Percentiles rank a stretch among this genome's conserved stretches.
These are phyloP conservation scores for Coniochaeta ligniaria DNA, from an alignment of 2,329 filamentous ascomycete genomes.

Conservation along the genomic window DNA sequence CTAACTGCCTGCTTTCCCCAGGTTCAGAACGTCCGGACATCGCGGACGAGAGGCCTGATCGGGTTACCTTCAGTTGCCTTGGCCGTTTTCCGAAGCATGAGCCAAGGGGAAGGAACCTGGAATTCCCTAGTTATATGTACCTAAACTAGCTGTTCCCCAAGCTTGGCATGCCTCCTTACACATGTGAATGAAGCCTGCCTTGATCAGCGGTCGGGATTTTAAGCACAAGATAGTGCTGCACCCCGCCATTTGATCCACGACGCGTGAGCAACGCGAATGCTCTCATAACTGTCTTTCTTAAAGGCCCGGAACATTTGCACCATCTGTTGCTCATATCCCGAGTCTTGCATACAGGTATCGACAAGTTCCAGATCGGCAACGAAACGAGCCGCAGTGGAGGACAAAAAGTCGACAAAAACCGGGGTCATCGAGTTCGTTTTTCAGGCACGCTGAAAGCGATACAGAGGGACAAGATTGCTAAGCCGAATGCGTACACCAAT, in stretches of 20 bases:
- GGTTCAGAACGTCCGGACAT: not conserved
- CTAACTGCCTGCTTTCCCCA: not conserved
- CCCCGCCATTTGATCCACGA: not conserved
- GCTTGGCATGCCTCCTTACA: not conserved
- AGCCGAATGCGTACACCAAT: not conserved
- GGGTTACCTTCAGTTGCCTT: not conserved
- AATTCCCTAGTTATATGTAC: not conserved
- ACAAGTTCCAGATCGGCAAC: not conserved
- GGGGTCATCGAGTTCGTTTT: not conserved
- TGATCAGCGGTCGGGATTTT: not conserved
- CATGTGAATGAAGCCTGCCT: not conserved
- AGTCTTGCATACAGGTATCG: not conserved
- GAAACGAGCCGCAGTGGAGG: not conserved
- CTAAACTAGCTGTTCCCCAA: not conserved
- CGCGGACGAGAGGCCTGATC: not conserved
- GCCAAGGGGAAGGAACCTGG: not conserved
- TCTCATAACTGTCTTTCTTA: too few species aligned
- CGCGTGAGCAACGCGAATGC: not conserved
- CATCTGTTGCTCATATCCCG: too few species aligned
- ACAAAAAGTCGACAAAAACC: not conserved
- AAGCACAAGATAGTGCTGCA: not conserved
- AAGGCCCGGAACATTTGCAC: too few species aligned
- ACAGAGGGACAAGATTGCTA: not conserved
- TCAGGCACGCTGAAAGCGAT: not conserved
- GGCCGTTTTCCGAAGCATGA: not conserved